Base-by-base conservation (phyloP, 306 rosid genomes). In the Prinsepia uniflora region DNA sequence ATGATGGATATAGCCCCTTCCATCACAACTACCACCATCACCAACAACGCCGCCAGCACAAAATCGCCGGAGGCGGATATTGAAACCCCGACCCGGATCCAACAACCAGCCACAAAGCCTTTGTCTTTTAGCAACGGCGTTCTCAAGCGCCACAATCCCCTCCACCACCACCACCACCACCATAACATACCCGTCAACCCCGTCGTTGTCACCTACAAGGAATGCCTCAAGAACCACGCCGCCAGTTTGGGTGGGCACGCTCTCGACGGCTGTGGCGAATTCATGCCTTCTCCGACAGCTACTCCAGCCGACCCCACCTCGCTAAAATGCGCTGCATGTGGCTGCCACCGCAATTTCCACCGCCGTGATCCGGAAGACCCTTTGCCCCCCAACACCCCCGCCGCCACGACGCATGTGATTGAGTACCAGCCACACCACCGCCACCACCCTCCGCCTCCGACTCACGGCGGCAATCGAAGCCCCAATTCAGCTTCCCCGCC, bases 331-430 rank as follows among this genome's bases (percentile, higher is more conserved):
- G 99, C 99, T 34, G 99, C 97, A 3, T 94, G 99, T 7, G 99
- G 97, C 19, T 94, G 99, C 74, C 99, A 94, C 85, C 89, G 99
- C 5, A 94, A 94, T 45, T 94, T 89, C 81, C 99, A 94, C 88
- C 99, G 99, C 84, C 94, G 97, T 0, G 96, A 94, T 4, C 95
- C 96, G 0, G 97, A 94, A 8, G 99, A 94, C 11, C 86, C 86
- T 0, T 6, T 71, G 7, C 68, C 80, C 18, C 46, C 82, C 1
- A 24, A 84, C 6, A 2, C 89, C 11, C 9, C 74, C 13, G 15
- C 76, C 7, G n/a, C 65, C 15, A 11, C 78, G 0, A 50, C 79
- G 3, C 98, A 87, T 3, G 92, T 85, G 1, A 82, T 90, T 20
- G 98, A 93, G 59, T 93, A 84, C 68, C 96, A 88, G 34, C 90